These are phyloP conservation scores for Helotiales sp. DNA, from an alignment of 2,329 filamentous ascomycete genomes.

Conservation along the genomic window DNA sequence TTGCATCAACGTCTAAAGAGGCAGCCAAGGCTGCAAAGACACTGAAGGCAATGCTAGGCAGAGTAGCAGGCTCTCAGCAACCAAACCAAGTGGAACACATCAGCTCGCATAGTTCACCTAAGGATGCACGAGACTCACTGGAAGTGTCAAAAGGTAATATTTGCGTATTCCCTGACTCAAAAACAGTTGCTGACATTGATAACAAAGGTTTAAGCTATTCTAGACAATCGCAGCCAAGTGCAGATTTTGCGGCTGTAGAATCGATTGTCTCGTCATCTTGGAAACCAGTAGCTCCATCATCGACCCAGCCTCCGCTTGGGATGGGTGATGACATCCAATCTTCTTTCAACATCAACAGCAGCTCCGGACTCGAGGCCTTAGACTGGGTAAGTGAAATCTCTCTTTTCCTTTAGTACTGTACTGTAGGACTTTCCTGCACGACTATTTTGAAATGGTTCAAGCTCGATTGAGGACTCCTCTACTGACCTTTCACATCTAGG, in stretches of 20 bases:
- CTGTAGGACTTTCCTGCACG: too few relatives aligned
- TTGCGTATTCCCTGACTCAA: too few relatives aligned
- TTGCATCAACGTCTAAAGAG: slow-evolving; percentile 20
- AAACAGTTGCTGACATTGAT: not conserved
- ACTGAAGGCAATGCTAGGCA: slow-evolving; percentile 22
- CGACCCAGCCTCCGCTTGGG: not conserved
- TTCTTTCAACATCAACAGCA: not conserved
- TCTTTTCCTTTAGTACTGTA: not conserved
- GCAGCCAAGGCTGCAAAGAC: slow-evolving; percentile 23
- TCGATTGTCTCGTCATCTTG: not conserved
- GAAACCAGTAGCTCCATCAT: not conserved
- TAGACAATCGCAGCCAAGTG: not conserved
- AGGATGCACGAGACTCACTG: too few relatives aligned
- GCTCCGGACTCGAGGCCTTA: not conserved
- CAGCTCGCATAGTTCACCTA: not conserved
- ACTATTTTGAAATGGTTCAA: not conserved
- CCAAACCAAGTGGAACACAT: not conserved
- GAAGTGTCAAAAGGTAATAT: too few relatives aligned
- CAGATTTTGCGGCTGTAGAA: not conserved
- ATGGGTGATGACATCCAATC: not conserved
- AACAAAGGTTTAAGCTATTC: not conserved
- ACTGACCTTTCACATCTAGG: slow-evolving; percentile 7
- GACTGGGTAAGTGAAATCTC: slow-evolving; percentile 21
- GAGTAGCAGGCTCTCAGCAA: slow-evolving; percentile 7
- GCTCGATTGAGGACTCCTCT: not conserved